Base-by-base conservation (phyloP, 768 basidiomycete genomes). In the Kockovaella imperatae region DNA sequence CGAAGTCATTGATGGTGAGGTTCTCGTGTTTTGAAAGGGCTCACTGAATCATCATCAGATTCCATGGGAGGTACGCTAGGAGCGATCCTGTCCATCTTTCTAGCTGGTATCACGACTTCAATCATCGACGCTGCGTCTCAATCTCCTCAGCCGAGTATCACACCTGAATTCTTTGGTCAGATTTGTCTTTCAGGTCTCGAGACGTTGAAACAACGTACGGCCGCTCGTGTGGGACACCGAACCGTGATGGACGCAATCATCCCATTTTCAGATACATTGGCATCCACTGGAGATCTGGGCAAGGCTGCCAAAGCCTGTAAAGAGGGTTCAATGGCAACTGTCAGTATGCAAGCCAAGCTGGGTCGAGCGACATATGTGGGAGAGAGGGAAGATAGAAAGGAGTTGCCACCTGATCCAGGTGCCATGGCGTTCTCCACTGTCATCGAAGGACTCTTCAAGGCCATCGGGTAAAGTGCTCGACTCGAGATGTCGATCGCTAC, bases 201-300 rank as follows among this genome's bases (percentile, higher is more conserved):
- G 24, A 59, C 56, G 7, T 49, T 67, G 14, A 57, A 67, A 52
- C 62, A 64, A 46, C 60, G 62, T 8, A 69, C 67, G 39, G 59
- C 64, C 1, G 67, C 67, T 7, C 46, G 67, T n/a, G 50, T 58
- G 3, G 67, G 67, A 18, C 67, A 69, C 45, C 55, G 67, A 35
- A 69, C 67, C 40, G 60, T 69, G 24, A 69, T 69, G 67, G 67
- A 69, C 47, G 57, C 67, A n/a, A 43, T 69, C 20, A 69, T 69
- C 29, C 67, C 67, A 8, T 69, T 69, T 47, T 64, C 54, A 18
- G 64, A 69, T 28, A 53, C 57, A 3, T 44, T 69, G 11, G 49
- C 61, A 4, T 14, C 26, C 15, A 53, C 59, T 1, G 56, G 54
- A 7, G 57, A 62, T 43, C 35, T 67, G 13, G 41, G 35, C 6